A percentile compares a stretch with the other conserved stretches of the same genome.
Conservation (phyloP, 768 basidiomycete species). For the Rhodotorula babjevae region DNA sequence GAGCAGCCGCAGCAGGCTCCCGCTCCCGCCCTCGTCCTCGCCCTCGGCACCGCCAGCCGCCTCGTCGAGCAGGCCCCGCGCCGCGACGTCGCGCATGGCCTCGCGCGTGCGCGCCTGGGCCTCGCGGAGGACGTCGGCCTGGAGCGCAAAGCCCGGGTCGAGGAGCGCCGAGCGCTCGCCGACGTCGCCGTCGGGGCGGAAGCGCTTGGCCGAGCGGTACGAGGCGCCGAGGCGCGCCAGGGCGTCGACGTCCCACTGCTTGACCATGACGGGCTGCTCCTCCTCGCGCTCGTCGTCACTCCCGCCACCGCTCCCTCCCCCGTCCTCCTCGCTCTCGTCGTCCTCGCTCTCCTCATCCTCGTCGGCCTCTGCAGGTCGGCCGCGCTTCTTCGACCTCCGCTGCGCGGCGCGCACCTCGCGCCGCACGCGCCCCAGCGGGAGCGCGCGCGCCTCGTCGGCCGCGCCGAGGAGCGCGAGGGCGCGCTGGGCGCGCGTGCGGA, state of each 20-base stretch:
- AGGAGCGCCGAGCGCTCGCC: background rate
- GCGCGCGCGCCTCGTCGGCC: background rate
- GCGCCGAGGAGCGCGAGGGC: background rate
- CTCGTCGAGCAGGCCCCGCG: background rate
- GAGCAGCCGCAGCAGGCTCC: background rate
- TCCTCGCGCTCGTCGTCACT: background rate
- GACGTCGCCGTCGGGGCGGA: background rate
- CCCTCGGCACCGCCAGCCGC: background rate
- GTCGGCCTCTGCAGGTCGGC: background rate
- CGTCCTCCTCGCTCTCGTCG: background rate
- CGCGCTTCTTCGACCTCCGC: background rate
- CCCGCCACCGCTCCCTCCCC: background rate
- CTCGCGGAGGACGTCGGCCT: background rate
- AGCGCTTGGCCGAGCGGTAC: background rate
- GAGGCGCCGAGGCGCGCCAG: background rate
- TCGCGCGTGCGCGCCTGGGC: background rate
- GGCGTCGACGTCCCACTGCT: background rate
- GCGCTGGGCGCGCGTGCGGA: background rate
- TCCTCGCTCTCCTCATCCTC: background rate
- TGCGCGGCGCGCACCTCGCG: background rate
- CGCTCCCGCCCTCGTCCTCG: background rate
- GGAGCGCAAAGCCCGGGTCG: background rate
- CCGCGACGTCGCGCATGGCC: background rate
- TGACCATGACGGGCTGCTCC: background rate
- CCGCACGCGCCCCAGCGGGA: background rate